Percentiles rank a stretch among this genome's conserved stretches.
These are phyloP conservation scores for Plasmodium inui DNA, from an alignment of 169 alveolate genomes.

Conservation along the genomic window DNA sequence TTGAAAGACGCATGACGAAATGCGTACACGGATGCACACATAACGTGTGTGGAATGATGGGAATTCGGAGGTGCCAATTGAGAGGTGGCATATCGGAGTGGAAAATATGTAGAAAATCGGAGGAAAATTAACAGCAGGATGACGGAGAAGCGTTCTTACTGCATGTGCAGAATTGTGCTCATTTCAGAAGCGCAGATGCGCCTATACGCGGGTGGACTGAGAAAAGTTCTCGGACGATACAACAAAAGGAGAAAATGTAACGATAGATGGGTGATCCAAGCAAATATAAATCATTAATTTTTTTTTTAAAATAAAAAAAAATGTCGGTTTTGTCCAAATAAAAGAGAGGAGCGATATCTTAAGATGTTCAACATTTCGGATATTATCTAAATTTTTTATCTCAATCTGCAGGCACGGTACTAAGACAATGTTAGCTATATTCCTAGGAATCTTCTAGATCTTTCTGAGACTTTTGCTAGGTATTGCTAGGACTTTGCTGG, in stretches of 20 bases:
- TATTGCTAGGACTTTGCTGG: background rate
- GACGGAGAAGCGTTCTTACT: background rate
- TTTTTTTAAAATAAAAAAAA: no score
- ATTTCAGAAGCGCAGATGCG: background rate
- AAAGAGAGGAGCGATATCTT: background rate
- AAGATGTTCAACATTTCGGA: background rate
- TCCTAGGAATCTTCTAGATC: background rate
- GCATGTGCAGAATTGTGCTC: background rate
- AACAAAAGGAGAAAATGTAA: background rate
- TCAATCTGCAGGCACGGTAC: background rate
- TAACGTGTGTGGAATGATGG: background rate
- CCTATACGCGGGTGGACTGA: background rate
- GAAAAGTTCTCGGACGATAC: background rate
- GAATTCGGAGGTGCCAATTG: background rate
- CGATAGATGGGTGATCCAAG: background rate
- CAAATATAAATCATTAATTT: no score
- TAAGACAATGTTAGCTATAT: background rate
- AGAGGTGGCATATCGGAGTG: background rate
- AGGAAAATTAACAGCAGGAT: background rate
- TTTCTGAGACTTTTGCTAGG: background rate
- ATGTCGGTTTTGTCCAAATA: background rate
- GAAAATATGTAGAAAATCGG: background rate
- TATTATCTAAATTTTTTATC: no score
- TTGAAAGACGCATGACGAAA: background rate
- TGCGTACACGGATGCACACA: background rate